These are phyloP conservation scores for Vitis riparia DNA, from an alignment of 164 flowering plant species.

Conservation along the genomic window DNA sequence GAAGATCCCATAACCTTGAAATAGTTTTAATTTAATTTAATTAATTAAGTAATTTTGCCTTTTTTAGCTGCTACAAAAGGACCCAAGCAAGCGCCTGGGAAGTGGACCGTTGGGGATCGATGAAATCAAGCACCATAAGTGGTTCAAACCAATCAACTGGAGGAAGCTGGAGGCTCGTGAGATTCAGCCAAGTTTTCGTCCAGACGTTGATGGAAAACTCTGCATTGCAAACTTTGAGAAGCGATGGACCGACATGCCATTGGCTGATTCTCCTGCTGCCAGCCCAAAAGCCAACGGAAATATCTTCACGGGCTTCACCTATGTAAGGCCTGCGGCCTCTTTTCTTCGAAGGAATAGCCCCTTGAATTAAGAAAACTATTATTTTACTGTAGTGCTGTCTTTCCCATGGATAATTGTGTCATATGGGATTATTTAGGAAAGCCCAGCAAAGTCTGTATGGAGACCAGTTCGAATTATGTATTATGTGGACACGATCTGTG, in stretches of 20 bases:
- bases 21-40: neutral
- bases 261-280: slow-evolving; percentile 71
- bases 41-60: neutral
- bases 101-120: slow-evolving; percentile 67
- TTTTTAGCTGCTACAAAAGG: slow-evolving; percentile 75
- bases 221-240: slow-evolving; percentile 86
- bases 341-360: slow-evolving; percentile 40
- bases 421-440: no score
- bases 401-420: no score
- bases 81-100: slow-evolving; percentile 73
- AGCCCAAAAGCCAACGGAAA: slow-evolving; percentile 57
- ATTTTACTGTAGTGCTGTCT: no score
- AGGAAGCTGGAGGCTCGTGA: slow-evolving; percentile 70
- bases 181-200: slow-evolving; percentile 76
- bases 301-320: slow-evolving; percentile 63
- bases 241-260: slow-evolving; percentile 76
- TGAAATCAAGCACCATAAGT: slow-evolving; percentile 80
- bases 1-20: neutral
- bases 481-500: no score
- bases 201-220: slow-evolving; percentile 71
- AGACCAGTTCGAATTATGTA: no score
- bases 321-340: slow-evolving; percentile 61
- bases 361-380: no score
- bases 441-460: no score
- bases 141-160: slow-evolving; percentile 92